A percentile compares a stretch with the other conserved stretches of the same genome.
Conservation (phyloP, 1,139 yeast genomes). For the Candida sp. region DNA sequence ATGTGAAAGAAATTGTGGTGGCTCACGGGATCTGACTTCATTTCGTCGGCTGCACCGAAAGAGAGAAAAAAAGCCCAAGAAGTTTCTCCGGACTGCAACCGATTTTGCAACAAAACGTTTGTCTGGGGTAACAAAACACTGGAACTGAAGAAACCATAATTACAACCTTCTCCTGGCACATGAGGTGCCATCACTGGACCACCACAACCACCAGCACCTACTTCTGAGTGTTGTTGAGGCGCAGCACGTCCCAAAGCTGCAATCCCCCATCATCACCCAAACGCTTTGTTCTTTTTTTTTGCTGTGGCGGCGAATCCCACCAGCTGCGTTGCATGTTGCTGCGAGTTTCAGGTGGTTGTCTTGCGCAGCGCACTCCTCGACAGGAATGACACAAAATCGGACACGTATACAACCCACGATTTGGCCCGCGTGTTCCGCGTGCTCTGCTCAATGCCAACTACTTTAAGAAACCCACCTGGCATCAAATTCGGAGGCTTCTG, state of each 20-base stretch:
- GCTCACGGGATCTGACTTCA: conserved; percentile 1
- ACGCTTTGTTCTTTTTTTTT: neutral
- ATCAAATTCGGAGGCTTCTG: neutral
- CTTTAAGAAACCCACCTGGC: too few relatives aligned
- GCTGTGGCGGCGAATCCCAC: neutral
- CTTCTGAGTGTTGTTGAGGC: neutral
- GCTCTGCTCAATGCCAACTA: neutral
- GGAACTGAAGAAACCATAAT: neutral
- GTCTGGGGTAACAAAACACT: neutral
- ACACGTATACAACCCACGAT: neutral
- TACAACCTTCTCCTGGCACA: neutral
- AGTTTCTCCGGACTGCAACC: neutral
- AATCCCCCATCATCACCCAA: too few relatives aligned
- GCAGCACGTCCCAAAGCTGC: neutral
- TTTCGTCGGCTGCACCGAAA: neutral
- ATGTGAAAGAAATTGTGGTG: neutral
- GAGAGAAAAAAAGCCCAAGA: neutral
- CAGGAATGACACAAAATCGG: neutral
- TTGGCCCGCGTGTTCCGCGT: neutral
- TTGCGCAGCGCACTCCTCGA: neutral
- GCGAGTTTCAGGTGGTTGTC: neutral
- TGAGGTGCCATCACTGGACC: neutral
- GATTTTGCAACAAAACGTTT: neutral
- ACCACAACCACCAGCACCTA: too few relatives aligned
- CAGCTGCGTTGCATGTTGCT: neutral